Base-by-base conservation (phyloP, 2,329 filamentous ascomycete genomes). In the Talaromyces sp. region DNA sequence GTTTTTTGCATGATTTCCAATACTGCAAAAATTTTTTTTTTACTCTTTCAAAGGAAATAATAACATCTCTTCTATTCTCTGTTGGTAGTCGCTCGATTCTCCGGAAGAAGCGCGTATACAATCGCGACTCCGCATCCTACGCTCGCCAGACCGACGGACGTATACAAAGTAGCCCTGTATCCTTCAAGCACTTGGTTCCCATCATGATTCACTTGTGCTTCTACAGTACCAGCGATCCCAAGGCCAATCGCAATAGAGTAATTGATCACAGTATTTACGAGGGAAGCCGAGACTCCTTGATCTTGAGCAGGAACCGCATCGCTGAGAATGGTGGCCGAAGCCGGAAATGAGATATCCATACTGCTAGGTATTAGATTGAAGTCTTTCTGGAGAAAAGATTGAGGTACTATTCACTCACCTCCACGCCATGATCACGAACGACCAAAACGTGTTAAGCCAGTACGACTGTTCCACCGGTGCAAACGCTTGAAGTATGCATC, bases 221-320 rank as follows among this genome's bases (percentile, higher is more conserved):
- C 86, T 1, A 89, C 82, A 0, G 86, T 89, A 0, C 86, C 87
- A 0, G 87, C 87, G 46, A 91, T 81, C 0, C 87, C 88, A 0
- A 91, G 78, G 0, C 86, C 87, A 1, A 90, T 75, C 85, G 44
- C 44, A 46, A 90, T 88, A 60, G 83, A 83, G 70, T 90, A 91
- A 73, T 90, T 89, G 64, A 89, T 83, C 9, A 86, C 80, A 0
- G 87, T 89, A 63, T 82, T 85, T 23, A 89, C 83, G 2, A 89
- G 71, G 31, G 81, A 84, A 0, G 80, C 81, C 1, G 81, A 80
- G n/a, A 83, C 75, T 11, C 82, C 82, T 67, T 84, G 82, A 62
- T 81, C 77, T 55, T 80, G 72, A 44, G 75, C 74, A 3, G 72
- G 68, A 64, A 82, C 76, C 1, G 75, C 75, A 67, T 88, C 82